Evolutionary conservation across 164 flowering plant genomes (phyloP).

Genomic region (Magnolia officinalis): DNA sequence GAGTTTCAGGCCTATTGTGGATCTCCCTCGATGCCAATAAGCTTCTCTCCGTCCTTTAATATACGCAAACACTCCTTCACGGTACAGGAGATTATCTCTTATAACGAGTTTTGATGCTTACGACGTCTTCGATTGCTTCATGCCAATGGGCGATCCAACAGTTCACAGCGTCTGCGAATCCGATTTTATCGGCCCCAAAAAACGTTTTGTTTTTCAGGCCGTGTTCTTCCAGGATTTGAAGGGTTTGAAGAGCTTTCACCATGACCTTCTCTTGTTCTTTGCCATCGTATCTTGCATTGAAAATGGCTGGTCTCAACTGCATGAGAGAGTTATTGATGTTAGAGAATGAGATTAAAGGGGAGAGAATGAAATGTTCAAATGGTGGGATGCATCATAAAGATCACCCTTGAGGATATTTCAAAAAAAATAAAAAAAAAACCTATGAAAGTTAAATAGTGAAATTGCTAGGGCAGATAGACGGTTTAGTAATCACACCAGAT

Average conservation of each 20-base stretch:
- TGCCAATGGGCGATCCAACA: background rate
- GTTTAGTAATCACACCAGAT: no score
- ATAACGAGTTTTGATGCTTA: background rate
- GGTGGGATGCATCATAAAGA: no score
- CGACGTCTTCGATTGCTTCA: background rate
- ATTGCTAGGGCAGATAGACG: no score
- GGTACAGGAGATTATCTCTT: background rate
- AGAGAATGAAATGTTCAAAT: no score
- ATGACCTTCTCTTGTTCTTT: background rate
- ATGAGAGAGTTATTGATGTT: background rate
- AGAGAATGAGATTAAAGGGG: no score
- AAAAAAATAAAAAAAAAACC: no score
- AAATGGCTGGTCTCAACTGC: background rate
- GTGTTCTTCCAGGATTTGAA: background rate
- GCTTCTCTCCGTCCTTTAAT: background rate
- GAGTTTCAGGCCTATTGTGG: background rate
- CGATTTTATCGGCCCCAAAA: background rate
- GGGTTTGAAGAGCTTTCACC: background rate
- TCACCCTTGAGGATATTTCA: no score
- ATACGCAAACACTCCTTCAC: background rate
- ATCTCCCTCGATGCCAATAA: background rate
- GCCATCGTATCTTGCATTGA: background rate
- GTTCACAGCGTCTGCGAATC: background rate
- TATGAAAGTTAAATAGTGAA: no score
- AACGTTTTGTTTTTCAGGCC: background rate